Conservation (phyloP, 129 eudicot species). For the Sambucus nigra region DNA sequence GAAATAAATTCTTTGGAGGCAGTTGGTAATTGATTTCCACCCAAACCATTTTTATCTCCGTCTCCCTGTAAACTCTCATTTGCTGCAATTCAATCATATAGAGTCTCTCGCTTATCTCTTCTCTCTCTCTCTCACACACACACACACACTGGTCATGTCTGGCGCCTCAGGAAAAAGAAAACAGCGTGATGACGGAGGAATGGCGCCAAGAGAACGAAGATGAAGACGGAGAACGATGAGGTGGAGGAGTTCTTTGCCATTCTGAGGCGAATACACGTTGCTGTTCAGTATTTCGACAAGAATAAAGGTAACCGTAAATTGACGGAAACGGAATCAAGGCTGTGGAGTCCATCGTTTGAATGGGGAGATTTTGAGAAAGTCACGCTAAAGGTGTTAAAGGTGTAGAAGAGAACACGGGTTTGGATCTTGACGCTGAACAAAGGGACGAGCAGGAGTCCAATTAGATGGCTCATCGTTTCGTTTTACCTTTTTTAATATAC, state of each 20-base stretch:
- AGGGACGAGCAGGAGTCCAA: constrained; percentile 2
- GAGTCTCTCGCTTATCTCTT: too few species aligned
- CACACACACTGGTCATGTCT: too few species aligned
- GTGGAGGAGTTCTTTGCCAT: constrained; percentile 46
- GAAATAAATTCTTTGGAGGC: too few species aligned
- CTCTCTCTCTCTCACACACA: too few species aligned
- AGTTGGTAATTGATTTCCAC: too few species aligned
- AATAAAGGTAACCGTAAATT: constrained; percentile 11
- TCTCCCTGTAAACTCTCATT: too few species aligned
- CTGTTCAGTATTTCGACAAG: constrained; percentile 32
- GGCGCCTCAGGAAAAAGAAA: constrained; percentile 28
- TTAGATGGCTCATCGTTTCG: too few species aligned
- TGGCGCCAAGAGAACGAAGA: constrained; percentile 1
- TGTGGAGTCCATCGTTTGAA: constrained; percentile 15
- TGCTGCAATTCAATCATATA: too few species aligned
- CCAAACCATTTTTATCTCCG: too few species aligned
- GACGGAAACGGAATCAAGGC: not conserved
- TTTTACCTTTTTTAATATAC: too few species aligned
- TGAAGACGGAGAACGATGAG: constrained; percentile 22
- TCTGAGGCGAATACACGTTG: constrained; percentile 26
- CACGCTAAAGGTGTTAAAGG: not conserved
- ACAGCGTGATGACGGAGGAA: constrained; percentile 11
- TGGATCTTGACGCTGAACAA: constrained; percentile 44
- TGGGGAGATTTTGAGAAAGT: constrained; percentile 11
- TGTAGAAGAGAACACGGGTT: constrained; percentile 10